These are phyloP conservation scores for Pythium periplocum DNA, from an alignment of 352 stramenopile genomes.

Conservation along the genomic window DNA sequence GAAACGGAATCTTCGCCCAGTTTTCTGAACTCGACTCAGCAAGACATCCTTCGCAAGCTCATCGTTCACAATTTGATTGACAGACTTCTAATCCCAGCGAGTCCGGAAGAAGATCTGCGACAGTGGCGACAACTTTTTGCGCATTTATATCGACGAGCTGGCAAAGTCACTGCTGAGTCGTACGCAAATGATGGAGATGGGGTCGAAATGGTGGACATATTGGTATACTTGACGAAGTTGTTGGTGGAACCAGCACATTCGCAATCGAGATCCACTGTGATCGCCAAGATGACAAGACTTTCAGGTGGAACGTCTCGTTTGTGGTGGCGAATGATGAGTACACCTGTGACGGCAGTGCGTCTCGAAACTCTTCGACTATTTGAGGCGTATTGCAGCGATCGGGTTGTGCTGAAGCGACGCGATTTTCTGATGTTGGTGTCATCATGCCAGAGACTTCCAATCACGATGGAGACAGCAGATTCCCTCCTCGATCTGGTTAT, in stretches of 20 bases:
- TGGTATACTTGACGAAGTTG: conserved; percentile 53
- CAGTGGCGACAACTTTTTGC: conserved; percentile 68
- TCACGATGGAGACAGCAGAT: conserved; percentile 39
- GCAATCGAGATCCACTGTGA: too few species aligned
- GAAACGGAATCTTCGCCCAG: too few species aligned
- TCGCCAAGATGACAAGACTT: too few species aligned
- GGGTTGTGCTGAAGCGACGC: conserved; percentile 42
- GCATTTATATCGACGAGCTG: conserved; percentile 50
- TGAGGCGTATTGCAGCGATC: conserved; percentile 65
- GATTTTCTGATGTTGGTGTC: conserved; percentile 65
- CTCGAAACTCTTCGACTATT: conserved; percentile 60
- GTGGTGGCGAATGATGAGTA: conserved; percentile 60
- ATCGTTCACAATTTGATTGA: conserved; percentile 71
- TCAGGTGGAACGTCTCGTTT: conserved; percentile 11
- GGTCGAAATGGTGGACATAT: conserved; percentile 51
- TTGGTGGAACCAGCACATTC: conserved; percentile 9
- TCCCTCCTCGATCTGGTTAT: conserved; percentile 63
- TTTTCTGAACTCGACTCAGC: too few species aligned
- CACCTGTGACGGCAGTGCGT: conserved; percentile 37
- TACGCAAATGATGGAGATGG: conserved; percentile 20
- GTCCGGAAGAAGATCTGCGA: conserved; percentile 21
- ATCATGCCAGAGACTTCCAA: conserved; percentile 40
- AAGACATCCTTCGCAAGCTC: conserved; percentile 23
- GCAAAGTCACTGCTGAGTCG: conserved; percentile 10
- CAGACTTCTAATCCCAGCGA: conserved; percentile 44